A percentile compares a stretch with the other conserved stretches of the same genome.
phyloP scores from a whole-genome alignment of 1,284 basidiomycete genomes.

The Apiotrichum brassicae region DNA sequence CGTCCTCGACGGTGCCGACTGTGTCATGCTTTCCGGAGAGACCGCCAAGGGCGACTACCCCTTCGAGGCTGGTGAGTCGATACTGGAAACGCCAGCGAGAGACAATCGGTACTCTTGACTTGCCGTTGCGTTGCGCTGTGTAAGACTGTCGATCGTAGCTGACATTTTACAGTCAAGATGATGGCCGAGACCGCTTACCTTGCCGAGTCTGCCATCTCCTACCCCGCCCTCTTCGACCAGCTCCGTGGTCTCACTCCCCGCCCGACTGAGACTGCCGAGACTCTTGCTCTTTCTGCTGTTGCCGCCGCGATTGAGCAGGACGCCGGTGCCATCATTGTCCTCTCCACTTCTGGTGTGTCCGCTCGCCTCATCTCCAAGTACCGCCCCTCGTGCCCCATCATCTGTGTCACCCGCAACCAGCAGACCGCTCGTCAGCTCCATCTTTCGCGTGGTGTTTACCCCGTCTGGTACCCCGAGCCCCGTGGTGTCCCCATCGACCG shows the following conservation, averaged over 20 bases:
- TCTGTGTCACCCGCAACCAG: slow-evolving; percentile 92
- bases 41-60: slow-evolving; percentile 95
- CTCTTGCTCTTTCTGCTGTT: slow-evolving; percentile 86
- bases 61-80: slow-evolving; percentile 77
- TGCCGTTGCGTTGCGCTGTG: too few relatives aligned
- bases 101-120: too few relatives aligned
- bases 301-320: slow-evolving; percentile 91
- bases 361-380: slow-evolving; percentile 97
- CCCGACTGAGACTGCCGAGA: slow-evolving; percentile 88
- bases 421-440: slow-evolving; percentile 96
- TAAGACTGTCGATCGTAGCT: not conserved
- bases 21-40: slow-evolving; percentile 97
- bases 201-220: slow-evolving; percentile 87
- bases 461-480: slow-evolving; percentile 88
- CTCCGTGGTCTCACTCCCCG: slow-evolving; percentile 68
- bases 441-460: slow-evolving; percentile 94
- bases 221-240: slow-evolving; percentile 86
- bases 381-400: slow-evolving; percentile 86
- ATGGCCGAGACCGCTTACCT: slow-evolving; percentile 97
- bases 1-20: slow-evolving; percentile 92
- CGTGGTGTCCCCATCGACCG: slow-evolving; percentile 78
- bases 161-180: slow-evolving; percentile 67
- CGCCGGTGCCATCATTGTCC: slow-evolving; percentile 87
- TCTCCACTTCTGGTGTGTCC: slow-evolving; percentile 89
- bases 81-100: too few relatives aligned